These are phyloP conservation scores for Peronosclerospora sorghi DNA, from an alignment of 352 stramenopile genomes.

Conservation along the genomic window DNA sequence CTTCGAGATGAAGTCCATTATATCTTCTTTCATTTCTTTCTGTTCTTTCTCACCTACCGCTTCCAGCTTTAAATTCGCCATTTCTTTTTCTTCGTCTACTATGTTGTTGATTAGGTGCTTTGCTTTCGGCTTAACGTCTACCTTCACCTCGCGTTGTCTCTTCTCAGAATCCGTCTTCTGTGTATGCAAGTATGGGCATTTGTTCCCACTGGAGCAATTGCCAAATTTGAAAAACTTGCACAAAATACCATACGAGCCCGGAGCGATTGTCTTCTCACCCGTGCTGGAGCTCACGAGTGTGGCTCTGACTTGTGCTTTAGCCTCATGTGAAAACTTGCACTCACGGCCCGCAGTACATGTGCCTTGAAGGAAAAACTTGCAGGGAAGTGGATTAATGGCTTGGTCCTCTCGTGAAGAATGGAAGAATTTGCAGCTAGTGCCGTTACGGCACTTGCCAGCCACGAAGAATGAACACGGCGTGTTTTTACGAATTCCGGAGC, in stretches of 20 bases:
- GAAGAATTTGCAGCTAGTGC: constrained; percentile 52
- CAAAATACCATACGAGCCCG: constrained; percentile 33
- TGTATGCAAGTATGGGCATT: constrained; percentile 58
- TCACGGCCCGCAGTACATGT: constrained; percentile 46
- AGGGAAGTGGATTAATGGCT: constrained; percentile 31
- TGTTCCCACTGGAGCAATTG: constrained; percentile 46
- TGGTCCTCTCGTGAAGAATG: constrained; percentile 33
- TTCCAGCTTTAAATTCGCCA: constrained; percentile 2
- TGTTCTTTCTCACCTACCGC: constrained; percentile 8
- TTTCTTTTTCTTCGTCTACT: constrained; percentile 27
- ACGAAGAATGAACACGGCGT: constrained; percentile 59
- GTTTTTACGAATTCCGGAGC: constrained; percentile 9
- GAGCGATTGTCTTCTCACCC: constrained; percentile 29
- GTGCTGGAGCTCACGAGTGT: constrained; percentile 28
- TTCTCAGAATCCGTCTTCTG: constrained; percentile 20
- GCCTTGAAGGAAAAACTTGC: constrained; percentile 66
- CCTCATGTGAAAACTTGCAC: constrained; percentile 57
- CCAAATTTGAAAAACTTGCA: constrained; percentile 71
- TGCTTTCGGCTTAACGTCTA: constrained; percentile 20
- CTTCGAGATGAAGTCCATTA: constrained; percentile 64
- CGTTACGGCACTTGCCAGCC: constrained; percentile 56
- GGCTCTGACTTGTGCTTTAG: constrained; percentile 8
- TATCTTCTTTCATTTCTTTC: constrained; percentile 15
- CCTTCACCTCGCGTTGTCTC: constrained; percentile 13
- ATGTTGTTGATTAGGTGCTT: constrained; percentile 9